Evolutionary conservation across 2,329 filamentous ascomycete genomes (phyloP).

Genomic region (Amylocarpus encephaloides): DNA sequence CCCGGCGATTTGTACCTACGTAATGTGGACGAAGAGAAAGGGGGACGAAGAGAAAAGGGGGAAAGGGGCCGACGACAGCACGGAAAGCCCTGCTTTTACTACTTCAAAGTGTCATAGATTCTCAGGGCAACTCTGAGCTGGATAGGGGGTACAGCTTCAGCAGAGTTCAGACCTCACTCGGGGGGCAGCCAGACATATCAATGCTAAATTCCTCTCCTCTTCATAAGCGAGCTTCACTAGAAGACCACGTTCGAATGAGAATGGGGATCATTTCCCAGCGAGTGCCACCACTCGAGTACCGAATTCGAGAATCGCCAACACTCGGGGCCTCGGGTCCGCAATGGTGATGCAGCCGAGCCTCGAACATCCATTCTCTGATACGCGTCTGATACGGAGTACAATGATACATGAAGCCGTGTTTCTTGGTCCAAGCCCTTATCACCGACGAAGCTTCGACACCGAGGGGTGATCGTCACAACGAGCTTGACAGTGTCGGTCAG

Average conservation of each 20-base stretch:
- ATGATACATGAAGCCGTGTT: slow-evolving; percentile 1
- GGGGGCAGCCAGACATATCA: background rate
- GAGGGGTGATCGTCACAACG: too few relatives aligned
- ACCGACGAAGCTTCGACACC: too few relatives aligned
- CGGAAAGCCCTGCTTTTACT: too few relatives aligned
- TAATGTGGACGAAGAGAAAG: background rate
- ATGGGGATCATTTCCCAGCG: background rate
- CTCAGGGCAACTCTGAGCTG: background rate
- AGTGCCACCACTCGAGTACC: too few relatives aligned
- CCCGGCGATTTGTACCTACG: slow-evolving; percentile 1
- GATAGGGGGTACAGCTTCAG: background rate
- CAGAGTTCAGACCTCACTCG: background rate
- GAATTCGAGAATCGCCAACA: background rate
- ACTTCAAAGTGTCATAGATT: too few relatives aligned
- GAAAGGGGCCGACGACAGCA: background rate
- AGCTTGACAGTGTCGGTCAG: too few relatives aligned
- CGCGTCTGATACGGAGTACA: too few relatives aligned
- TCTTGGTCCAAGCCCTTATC: too few relatives aligned
- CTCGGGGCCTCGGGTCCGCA: slow-evolving; percentile 1
- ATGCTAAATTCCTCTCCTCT: too few relatives aligned
- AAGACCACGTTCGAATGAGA: too few relatives aligned
- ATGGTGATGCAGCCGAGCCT: slow-evolving; percentile 17
- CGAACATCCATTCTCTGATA: slow-evolving; percentile 15
- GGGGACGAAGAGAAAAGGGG: background rate
- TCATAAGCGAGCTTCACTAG: too few relatives aligned